Percentiles rank a stretch among this genome's conserved stretches.
Conservation (phyloP, 371 early-diverging fungal genomes). For the Rhizopus sp. region DNA sequence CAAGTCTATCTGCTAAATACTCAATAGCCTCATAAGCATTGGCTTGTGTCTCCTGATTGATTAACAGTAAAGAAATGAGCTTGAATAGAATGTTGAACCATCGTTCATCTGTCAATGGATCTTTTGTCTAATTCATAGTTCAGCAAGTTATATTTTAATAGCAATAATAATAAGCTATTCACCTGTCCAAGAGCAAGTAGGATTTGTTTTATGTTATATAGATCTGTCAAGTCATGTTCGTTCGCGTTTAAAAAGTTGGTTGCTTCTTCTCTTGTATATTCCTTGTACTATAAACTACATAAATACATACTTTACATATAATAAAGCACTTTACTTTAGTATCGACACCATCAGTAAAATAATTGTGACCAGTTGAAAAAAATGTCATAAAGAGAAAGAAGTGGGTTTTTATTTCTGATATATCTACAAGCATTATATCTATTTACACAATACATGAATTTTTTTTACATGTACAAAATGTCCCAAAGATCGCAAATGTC, state of each 20-base stretch:
- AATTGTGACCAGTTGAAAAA: background rate
- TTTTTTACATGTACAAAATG: slow-evolving; percentile 23
- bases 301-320: background rate
- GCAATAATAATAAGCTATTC: too few relatives aligned
- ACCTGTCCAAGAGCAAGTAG: too few relatives aligned
- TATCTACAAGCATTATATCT: background rate
- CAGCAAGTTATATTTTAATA: too few relatives aligned
- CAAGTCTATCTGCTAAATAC: slow-evolving; percentile 5
- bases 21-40: slow-evolving; percentile 3
- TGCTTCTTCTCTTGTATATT: too few relatives aligned
- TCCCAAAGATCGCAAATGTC: slow-evolving; percentile 24
- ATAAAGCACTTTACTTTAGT: background rate
- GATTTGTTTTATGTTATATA: too few relatives aligned
- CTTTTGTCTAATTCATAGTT: too few relatives aligned
- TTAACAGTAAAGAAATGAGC: background rate
- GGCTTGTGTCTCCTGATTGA: background rate
- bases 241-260: too few relatives aligned
- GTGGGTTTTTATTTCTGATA: background rate
- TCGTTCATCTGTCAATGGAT: background rate
- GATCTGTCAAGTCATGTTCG: too few relatives aligned
- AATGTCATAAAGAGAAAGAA: background rate
- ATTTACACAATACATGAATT: background rate
- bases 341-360: background rate
- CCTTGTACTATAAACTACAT: too few relatives aligned
- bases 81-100: background rate